phyloP scores from a whole-genome alignment of 441 rosid species.

The Oxalis stricta region DNA sequence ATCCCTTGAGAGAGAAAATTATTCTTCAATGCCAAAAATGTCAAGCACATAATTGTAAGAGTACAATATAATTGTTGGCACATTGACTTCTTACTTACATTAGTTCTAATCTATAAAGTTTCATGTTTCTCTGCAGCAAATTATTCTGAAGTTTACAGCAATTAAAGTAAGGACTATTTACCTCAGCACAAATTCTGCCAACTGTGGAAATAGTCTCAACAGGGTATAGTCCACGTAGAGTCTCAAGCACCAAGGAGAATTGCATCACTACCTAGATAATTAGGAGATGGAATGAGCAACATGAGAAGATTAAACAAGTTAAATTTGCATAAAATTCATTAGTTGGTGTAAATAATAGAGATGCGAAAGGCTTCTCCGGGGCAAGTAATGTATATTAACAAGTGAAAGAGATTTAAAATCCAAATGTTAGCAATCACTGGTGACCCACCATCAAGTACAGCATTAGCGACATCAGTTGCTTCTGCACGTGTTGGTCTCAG shows the following conservation, averaged over 20 bases:
- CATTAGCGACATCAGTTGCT: conserved; percentile 99
- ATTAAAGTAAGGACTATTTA: conserved; percentile 18
- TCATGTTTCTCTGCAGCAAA: too few relatives aligned
- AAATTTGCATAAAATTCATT: too few relatives aligned
- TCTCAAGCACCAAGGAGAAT: conserved; percentile 99
- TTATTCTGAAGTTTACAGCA: too few relatives aligned
- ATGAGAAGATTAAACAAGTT: too few relatives aligned
- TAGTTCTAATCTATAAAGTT: too few relatives aligned
- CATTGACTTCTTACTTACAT: too few relatives aligned
- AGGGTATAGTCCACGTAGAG: conserved; percentile 87
- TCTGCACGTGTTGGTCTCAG: conserved; percentile 97
- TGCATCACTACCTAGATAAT: conserved; percentile 77
- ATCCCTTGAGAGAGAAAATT: too few relatives aligned
- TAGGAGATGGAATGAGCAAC: not conserved
- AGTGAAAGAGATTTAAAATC: not conserved
- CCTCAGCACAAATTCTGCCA: conserved; percentile 96
- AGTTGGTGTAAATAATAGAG: not conserved
- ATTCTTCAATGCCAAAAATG: too few relatives aligned
- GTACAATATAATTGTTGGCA: too few relatives aligned
- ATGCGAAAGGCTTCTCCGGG: not conserved
- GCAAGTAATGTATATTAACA: not conserved
- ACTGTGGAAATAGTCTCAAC: conserved; percentile 83
- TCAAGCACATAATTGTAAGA: too few relatives aligned
- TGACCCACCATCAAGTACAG: conserved; percentile 77
- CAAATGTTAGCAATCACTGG: not conserved